These are phyloP conservation scores for Spathaspora passalidarum DNA, from an alignment of 805 yeast genomes.

Conservation along the genomic window DNA sequence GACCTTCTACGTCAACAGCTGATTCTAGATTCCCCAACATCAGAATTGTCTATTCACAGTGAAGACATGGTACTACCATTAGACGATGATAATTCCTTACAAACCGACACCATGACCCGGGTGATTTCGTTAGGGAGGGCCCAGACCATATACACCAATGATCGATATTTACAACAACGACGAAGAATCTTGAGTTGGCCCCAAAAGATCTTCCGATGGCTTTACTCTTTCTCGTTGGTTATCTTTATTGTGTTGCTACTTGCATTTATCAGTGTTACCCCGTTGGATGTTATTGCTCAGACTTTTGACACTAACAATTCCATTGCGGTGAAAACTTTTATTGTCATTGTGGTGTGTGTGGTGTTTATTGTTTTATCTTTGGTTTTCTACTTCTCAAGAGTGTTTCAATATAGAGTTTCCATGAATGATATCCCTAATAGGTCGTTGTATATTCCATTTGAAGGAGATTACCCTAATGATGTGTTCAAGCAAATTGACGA, in stretches of 20 bases:
- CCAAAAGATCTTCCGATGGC: conserved; percentile 22
- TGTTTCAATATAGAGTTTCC: conserved; percentile 54
- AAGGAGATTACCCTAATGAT: conserved; percentile 44
- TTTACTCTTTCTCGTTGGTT: conserved; percentile 26
- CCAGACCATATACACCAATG: neutral
- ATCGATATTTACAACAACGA: neutral
- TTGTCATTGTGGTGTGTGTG: conserved; percentile 71
- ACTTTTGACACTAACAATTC: conserved; percentile 52
- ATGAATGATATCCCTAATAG: conserved; percentile 75
- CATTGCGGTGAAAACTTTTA: conserved; percentile 70
- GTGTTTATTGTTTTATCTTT: conserved; percentile 51
- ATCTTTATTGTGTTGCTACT: conserved; percentile 26
- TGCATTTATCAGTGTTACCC: conserved; percentile 67
- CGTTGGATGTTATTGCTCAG: conserved; percentile 72
- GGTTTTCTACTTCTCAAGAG: conserved; percentile 54
- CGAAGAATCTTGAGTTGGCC: conserved; percentile 14
- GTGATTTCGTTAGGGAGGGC: neutral
- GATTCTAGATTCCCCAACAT: neutral
- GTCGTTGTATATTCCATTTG: conserved; percentile 59
- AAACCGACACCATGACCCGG: neutral
- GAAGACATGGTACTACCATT: too few species aligned
- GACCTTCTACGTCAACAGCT: neutral
- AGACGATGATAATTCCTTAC: neutral
- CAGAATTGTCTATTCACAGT: too few species aligned
- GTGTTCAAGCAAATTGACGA: conserved; percentile 23